Evolutionary conservation across 805 yeast species (phyloP).

Genomic region (Lipomyces lipofer): DNA sequence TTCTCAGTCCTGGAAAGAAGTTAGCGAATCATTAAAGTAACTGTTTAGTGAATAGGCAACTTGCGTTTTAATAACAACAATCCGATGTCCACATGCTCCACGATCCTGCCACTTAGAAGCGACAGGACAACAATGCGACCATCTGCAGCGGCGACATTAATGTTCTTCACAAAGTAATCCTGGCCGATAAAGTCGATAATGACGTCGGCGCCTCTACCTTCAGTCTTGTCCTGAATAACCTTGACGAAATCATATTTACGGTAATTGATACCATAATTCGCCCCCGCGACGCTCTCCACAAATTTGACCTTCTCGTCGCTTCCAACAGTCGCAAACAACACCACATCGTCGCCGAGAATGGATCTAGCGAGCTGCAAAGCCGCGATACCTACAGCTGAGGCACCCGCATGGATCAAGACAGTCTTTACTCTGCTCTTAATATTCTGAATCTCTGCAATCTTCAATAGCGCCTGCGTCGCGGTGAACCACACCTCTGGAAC

Average conservation of each 20-base stretch:
- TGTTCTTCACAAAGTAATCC: slow-evolving; percentile 30
- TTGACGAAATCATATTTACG: slow-evolving; percentile 24
- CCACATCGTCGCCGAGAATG: slow-evolving; percentile 39
- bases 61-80: slow-evolving; percentile 34
- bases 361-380: slow-evolving; percentile 41
- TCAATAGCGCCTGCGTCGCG: slow-evolving; percentile 40
- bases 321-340: slow-evolving; percentile 40
- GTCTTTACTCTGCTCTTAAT: slow-evolving; percentile 32
- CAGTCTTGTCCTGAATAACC: slow-evolving; percentile 12
- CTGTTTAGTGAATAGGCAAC: neutral
- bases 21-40: neutral
- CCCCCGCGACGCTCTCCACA: slow-evolving; percentile 34
- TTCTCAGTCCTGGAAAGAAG: slow-evolving; percentile 14
- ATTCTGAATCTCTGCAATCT: slow-evolving; percentile 35
- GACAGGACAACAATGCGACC: slow-evolving; percentile 38
- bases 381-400: slow-evolving; percentile 41
- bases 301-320: slow-evolving; percentile 34
- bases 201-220: slow-evolving; percentile 36
- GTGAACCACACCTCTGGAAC: slow-evolving; percentile 44
- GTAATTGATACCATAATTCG: slow-evolving; percentile 34
- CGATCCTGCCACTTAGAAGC: slow-evolving; percentile 33
- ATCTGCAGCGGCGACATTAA: slow-evolving; percentile 34
- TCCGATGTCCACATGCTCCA: slow-evolving; percentile 31
- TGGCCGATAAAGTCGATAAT: slow-evolving; percentile 43
- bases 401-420: slow-evolving; percentile 42